Base-by-base conservation (phyloP, 345 rosid species). In the Hevea brasiliensis region DNA sequence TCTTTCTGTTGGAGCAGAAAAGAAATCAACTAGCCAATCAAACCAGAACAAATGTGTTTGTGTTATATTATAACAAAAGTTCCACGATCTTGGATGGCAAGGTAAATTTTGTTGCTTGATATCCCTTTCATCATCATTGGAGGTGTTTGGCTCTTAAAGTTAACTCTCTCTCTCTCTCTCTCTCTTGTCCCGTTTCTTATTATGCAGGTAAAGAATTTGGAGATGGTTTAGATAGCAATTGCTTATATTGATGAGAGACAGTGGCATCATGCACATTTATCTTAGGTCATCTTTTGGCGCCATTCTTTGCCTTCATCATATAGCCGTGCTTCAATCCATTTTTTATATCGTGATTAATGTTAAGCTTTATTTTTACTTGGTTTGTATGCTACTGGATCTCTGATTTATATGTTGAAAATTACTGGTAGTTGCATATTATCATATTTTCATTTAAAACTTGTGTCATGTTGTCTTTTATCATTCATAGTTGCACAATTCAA, bases 11-110 rank as follows among this genome's bases (percentile, higher is more conserved):
- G 81, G 67, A 73, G 79, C 96, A 94, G 97, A 89, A 74, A 94
- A 90, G 88, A 90, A 90, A 79, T 83, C 75, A 37, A 70, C 82
- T 64, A 82, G 74, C 70, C 85, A 86, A 79, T 76, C 87, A 3
- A 83, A 86, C 84, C 91, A 86, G 87, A 92, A 83, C 85, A 88
- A 84, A 73, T 94, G 99, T 7, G 83, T 84, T n/a, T 94, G 99
- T 80, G 88, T 90, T 69, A 82, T 94, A 86, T 83, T 89, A 84
- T 94, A 84, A 84, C 78, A 44, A 51, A 76, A 51, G 72, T 72
- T 72, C 15, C 64, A 55, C 55, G 71, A 76, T 48, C n/a, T 63
- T 55, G 63, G 68, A 63, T 53, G 56, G 44, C 57, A 59, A 68
- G 88, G 84, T 82, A 66, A 67, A 45, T 54, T 67, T 62, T 24